These are phyloP conservation scores for Sporodiniella umbellata DNA, from an alignment of 371 early-diverging fungal genomes.

Conservation along the genomic window DNA sequence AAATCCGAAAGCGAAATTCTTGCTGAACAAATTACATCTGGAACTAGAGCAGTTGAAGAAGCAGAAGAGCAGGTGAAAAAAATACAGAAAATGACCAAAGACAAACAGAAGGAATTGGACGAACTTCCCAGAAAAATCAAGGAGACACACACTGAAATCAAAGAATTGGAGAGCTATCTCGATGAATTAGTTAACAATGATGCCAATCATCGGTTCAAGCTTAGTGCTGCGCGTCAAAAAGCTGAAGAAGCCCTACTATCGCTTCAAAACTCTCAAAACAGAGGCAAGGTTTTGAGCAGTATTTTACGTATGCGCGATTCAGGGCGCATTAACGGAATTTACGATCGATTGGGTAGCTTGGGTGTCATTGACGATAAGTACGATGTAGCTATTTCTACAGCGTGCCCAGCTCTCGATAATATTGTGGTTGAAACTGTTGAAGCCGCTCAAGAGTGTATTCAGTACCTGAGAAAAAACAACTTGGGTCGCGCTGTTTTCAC, in stretches of 20 bases:
- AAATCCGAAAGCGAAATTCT: slow-evolving; percentile 75
- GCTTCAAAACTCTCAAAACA: slow-evolving; percentile 66
- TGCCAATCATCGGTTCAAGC: slow-evolving; percentile 32
- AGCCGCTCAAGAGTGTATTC: slow-evolving; percentile 91
- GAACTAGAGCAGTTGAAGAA: slow-evolving; percentile 53
- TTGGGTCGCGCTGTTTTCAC: slow-evolving; percentile 93
- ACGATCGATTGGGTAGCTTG: slow-evolving; percentile 95
- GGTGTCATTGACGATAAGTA: slow-evolving; percentile 95
- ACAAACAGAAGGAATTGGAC: slow-evolving; percentile 28
- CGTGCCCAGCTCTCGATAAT: slow-evolving; percentile 83
- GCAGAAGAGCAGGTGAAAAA: slow-evolving; percentile 57
- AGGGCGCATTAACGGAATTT: slow-evolving; percentile 83
- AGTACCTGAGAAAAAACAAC: slow-evolving; percentile 82
- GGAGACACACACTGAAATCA: slow-evolving; percentile 43
- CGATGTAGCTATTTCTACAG: slow-evolving; percentile 96
- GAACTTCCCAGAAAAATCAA: slow-evolving; percentile 37
- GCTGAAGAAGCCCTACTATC: slow-evolving; percentile 65
- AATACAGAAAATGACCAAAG: slow-evolving; percentile 13
- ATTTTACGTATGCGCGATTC: slow-evolving; percentile 76
- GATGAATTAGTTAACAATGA: slow-evolving; percentile 14
- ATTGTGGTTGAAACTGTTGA: slow-evolving; percentile 97
- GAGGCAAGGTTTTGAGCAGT: slow-evolving; percentile 71
- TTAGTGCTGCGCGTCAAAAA: slow-evolving; percentile 53
- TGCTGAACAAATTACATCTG: slow-evolving; percentile 53
- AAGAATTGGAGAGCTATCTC: slow-evolving; percentile 46